Evolutionary conservation across 768 basidiomycete genomes (phyloP).

Genomic region (Cystofilobasidium ferigula): DNA sequence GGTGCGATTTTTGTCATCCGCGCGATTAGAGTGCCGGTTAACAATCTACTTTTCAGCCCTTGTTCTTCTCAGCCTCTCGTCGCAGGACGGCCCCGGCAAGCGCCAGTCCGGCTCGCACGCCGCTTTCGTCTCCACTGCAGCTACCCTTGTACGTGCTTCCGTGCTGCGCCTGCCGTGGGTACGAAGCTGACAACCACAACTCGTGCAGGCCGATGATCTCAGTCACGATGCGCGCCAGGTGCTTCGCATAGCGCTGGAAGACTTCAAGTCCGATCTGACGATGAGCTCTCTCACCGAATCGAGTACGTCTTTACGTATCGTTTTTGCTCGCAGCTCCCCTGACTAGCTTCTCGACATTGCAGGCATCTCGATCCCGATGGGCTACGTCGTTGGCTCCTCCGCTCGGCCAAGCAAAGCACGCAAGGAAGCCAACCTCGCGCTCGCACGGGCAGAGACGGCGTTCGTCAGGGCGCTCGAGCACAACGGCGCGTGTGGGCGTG

Average conservation of each 20-base stretch:
- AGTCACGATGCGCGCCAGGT: slow-evolving; percentile 65
- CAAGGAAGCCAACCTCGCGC: slow-evolving; percentile 50
- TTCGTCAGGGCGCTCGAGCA: slow-evolving; percentile 57
- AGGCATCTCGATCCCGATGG: slow-evolving; percentile 79
- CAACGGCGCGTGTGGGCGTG: slow-evolving; percentile 51
- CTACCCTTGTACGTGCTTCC: slow-evolving; percentile 47
- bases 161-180: too few species aligned
- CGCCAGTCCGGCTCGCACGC: slow-evolving; percentile 33
- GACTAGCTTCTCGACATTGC: background rate
- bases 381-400: slow-evolving; percentile 48
- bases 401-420: slow-evolving; percentile 42
- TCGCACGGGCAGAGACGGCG: slow-evolving; percentile 58
- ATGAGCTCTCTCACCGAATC: slow-evolving; percentile 83
- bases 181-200: background rate
- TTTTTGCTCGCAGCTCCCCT: background rate
- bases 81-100: slow-evolving; percentile 42
- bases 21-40: background rate
- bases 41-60: slow-evolving; percentile 25
- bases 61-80: slow-evolving; percentile 26
- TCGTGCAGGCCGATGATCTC: slow-evolving; percentile 57
- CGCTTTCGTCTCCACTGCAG: slow-evolving; percentile 47
- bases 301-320: slow-evolving; percentile 46
- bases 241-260: slow-evolving; percentile 62
- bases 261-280: slow-evolving; percentile 76
- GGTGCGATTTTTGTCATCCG: slow-evolving; percentile 24